Base-by-base conservation (phyloP, 1,139 yeast genomes). In the Geotrichum aggregatum region DNA sequence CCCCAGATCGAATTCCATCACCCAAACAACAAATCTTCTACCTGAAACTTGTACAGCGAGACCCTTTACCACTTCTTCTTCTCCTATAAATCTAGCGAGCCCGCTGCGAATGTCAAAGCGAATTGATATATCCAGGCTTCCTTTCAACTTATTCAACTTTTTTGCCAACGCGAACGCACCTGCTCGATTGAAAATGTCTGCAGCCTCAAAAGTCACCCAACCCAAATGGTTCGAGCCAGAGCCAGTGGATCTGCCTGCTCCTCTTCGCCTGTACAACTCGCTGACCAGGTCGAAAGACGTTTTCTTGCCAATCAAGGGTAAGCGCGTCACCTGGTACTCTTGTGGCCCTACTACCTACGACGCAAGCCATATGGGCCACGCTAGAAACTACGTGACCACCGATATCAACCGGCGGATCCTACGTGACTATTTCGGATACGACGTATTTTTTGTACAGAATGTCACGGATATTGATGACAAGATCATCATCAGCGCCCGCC, bases 291-390 rank as follows among this genome's bases (percentile, higher is more conserved):
- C 81, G 38, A 92, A 92, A 66, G 86, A 81, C 38, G 86, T 76
- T 51, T 91, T 92, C 62, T 68, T 80, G 19, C 92, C 98, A 2
- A 69, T 75, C 54, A 72, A 75, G 47, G 67, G 70, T 3, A 79
- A 80, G 56, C 80, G 79, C 56, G 84, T 92, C 49, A 79, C 91
- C 2, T 92, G 99, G 99, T 92, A 92, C 72, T 87, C 91, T 53
- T 92, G 99, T 76, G 99, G 99, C 4, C 98, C 98, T 11, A 92
- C 99, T 0, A 98, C 92, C n/a, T 92, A 92, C 65, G 96, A 92
- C 69, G 83, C 94, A 43, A 82, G 94, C 50, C 99, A 92, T 66
- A 88, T 92, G 97, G 99, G 99, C n/a, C 99, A 94, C 70, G 98
- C 98, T 19, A 77, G 98, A 69, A 92, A 92, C 72, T 94, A 92